Base-by-base conservation (phyloP, 139 green algal genomes). In the Chlorella sp. region DNA sequence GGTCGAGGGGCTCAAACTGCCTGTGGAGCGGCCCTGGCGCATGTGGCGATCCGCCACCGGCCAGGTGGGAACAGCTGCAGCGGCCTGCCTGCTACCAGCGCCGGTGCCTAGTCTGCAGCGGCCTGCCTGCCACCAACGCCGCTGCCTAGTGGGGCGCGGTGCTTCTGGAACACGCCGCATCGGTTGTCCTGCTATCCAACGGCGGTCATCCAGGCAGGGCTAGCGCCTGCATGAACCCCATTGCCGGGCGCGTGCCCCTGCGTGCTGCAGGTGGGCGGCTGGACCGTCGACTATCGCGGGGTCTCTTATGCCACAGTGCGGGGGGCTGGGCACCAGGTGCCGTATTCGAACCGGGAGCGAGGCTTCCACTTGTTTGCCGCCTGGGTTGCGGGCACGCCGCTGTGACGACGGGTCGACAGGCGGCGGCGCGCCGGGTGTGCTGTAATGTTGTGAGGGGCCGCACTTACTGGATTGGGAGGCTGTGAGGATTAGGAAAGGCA, bases 271-370 rank as follows among this genome's bases (percentile, higher is more conserved):
- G 83, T 92, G 11, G 91, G 84, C 36, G 91, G 90, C 25, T 90
- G 84, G 68, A 73, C 83, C 0, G 71, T 82, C 6, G 62, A 82
- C 5, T 91, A 94, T 63, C 38, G 85, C 8, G 83, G 79, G 6
- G 76, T 97, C 29, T 90, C 84, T 1, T 96, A 97, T 59, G 85
- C 86, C 19, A 93, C 87, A 3, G 92, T 97, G 14, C 71, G 92
- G 0, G 83, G 88, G 33, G 87, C 87, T 3, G 90, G 90, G 2
- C 90, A 95, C 74, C 90, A 91, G 84, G 88, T 94, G 33, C 88
- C 88, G 8, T 91, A 89, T 67, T 90, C 86, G 17, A 89, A 94
- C 60, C 73, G 79, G 19, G 79, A 84, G 68, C 41, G 89, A 0
- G 80, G 73, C 0, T 71, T 87, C 8, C 48, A 88, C 71, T 53